Conservation (phyloP, 2,329 filamentous ascomycete species). For the Chrysoporthe deuterocubensis region DNA sequence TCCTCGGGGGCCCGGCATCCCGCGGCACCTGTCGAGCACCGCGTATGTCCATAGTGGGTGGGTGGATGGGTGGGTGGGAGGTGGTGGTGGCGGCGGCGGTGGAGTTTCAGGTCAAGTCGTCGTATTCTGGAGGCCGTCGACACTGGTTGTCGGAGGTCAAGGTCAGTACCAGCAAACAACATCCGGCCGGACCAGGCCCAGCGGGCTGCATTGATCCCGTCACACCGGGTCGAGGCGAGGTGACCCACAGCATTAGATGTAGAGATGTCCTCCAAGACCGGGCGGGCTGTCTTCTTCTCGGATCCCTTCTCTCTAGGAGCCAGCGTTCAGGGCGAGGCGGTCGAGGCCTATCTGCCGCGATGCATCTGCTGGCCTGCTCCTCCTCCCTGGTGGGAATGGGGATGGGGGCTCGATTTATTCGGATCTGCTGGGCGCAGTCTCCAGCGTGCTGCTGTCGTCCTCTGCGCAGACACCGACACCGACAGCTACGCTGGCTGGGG, state of each 20-base stretch:
- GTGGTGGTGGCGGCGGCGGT: background rate
- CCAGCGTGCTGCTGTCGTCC: background rate
- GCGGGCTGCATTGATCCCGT: background rate
- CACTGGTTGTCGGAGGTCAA: conserved; percentile 5
- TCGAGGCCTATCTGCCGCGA: background rate
- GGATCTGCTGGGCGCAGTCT: background rate
- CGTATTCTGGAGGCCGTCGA: background rate
- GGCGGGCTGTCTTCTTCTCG: background rate
- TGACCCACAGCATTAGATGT: conserved; percentile 8
- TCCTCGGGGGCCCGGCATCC: conserved; percentile 20
- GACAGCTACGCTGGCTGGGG: background rate
- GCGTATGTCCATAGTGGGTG: conserved; percentile 27
- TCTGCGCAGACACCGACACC: background rate
- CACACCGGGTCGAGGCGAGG: background rate
- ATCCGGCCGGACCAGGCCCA: background rate
- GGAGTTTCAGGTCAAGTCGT: background rate
- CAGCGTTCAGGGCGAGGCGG: background rate
- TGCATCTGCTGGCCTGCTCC: background rate
- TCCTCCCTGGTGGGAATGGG: background rate
- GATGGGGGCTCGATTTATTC: background rate
- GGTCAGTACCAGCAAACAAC: conserved; percentile 7
- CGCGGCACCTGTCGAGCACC: conserved; percentile 24
- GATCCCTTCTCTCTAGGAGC: background rate
- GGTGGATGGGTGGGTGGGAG: background rate
- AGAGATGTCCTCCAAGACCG: background rate